Evolutionary conservation across 345 rosid genomes (phyloP).

Genomic region (Adansonia digitata): DNA sequence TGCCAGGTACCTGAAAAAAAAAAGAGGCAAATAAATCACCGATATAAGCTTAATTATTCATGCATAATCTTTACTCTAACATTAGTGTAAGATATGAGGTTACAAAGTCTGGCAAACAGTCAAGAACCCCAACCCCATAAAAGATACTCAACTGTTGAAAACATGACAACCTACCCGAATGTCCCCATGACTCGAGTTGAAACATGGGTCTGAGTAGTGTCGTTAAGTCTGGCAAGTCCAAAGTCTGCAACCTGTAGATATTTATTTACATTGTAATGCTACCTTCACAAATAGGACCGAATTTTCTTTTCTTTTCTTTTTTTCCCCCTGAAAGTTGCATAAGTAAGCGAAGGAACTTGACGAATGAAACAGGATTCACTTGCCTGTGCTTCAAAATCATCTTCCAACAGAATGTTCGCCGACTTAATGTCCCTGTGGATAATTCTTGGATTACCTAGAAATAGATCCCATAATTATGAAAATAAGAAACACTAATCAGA

Average conservation of each 20-base stretch:
- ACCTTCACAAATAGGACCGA: not conserved
- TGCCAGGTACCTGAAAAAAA: conserved; percentile 68
- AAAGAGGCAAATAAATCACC: not conserved
- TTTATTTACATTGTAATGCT: not conserved
- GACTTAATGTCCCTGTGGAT: conserved; percentile 94
- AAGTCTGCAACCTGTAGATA: conserved; percentile 94
- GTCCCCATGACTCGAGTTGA: conserved; percentile 99
- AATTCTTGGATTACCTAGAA: conserved; percentile 82
- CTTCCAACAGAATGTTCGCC: conserved; percentile 75
- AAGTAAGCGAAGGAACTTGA: not conserved
- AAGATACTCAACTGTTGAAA: conserved; percentile 10
- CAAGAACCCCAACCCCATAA: not conserved
- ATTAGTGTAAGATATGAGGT: no score
- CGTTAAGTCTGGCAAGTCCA: conserved; percentile 88
- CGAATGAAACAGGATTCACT: conserved; percentile 12
- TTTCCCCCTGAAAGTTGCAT: no score
- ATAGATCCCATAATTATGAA: not conserved
- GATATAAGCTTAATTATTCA: no score
- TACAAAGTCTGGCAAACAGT: no score
- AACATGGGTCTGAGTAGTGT: conserved; percentile 79
- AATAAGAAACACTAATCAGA: not conserved
- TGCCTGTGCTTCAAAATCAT: conserved; percentile 87
- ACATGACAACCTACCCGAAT: conserved; percentile 69
- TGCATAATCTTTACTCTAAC: no score
- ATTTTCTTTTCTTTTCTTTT: no score